Conservation (phyloP, 345 rosid genomes). For the Gossypium mustelinum region DNA sequence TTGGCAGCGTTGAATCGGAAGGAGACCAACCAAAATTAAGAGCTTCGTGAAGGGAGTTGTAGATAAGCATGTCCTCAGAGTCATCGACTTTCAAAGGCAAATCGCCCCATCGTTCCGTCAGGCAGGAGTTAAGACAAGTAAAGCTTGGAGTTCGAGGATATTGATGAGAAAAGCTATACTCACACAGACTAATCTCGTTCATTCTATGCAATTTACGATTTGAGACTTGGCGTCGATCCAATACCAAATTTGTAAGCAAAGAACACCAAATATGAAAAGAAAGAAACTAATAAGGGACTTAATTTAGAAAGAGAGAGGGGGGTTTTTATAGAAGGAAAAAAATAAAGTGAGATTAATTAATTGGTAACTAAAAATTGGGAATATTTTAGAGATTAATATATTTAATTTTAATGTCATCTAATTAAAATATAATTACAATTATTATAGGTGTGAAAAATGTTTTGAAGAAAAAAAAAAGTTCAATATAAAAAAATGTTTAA, state of each 20-base stretch:
- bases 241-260: not conserved
- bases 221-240: not conserved
- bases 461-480: no score
- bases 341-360: not conserved
- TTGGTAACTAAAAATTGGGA: no score
- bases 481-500: no score
- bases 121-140: conserved; percentile 41
- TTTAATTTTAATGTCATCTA: no score
- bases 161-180: conserved; percentile 14
- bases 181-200: conserved; percentile 8
- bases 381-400: not conserved
- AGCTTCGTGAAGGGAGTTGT: conserved; percentile 53
- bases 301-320: not conserved
- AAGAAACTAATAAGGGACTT: not conserved
- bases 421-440: no score
- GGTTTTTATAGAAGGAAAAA: conserved; percentile 3
- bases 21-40: conserved; percentile 54
- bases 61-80: conserved; percentile 55
- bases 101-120: conserved; percentile 61
- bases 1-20: conserved; percentile 9
- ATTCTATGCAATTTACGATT: not conserved
- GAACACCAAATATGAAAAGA: not conserved
- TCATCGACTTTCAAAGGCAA: conserved; percentile 50
- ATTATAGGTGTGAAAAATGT: no score
- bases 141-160: conserved; percentile 30